A percentile compares a stretch with the other conserved stretches of the same genome.
Evolutionary conservation across 305 asterid species (phyloP).

Genomic region (Lippia alba): DNA sequence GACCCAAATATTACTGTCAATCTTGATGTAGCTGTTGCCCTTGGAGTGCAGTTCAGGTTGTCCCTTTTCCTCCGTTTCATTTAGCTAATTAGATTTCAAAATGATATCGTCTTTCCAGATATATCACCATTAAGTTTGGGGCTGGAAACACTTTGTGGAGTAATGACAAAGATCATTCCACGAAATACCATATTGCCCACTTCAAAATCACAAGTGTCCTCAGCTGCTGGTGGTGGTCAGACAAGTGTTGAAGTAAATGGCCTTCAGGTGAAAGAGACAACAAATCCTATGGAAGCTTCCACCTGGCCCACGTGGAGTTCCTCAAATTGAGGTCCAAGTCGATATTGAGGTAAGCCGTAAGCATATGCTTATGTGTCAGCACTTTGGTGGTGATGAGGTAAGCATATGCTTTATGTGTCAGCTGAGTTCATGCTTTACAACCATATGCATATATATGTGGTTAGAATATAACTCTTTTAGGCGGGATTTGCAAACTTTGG

Average conservation of each 20-base stretch:
- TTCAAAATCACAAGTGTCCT: constrained; percentile 95
- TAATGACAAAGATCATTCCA: constrained; percentile 94
- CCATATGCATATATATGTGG: too few relatives aligned
- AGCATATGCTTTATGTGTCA: neutral
- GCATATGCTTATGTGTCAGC: constrained; percentile 95
- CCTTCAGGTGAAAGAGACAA: constrained; percentile 98
- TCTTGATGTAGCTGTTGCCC: constrained; percentile 83
- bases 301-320: constrained; percentile 99
- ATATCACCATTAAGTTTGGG: constrained; percentile 87
- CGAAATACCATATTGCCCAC: constrained; percentile 90
- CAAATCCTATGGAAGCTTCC: constrained; percentile 97
- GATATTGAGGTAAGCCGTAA: constrained; percentile 97
- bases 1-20: constrained; percentile 76
- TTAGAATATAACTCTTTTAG: too few relatives aligned
- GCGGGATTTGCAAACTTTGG: too few relatives aligned
- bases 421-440: too few relatives aligned
- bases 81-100: constrained; percentile 1
- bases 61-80: neutral
- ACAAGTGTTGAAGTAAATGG: constrained; percentile 94
- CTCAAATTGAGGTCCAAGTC: constrained; percentile 93
- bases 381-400: constrained; percentile 90
- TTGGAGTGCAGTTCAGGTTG: constrained; percentile 82
- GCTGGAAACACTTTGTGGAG: constrained; percentile 96
- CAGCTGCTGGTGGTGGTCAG: constrained; percentile 98
- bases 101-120: constrained; percentile 87